Evolutionary conservation across 1,284 basidiomycete species (phyloP), one percentile per base, ranked within the genome.

Genomic region (Pyrrhoderma noxium): DNA sequence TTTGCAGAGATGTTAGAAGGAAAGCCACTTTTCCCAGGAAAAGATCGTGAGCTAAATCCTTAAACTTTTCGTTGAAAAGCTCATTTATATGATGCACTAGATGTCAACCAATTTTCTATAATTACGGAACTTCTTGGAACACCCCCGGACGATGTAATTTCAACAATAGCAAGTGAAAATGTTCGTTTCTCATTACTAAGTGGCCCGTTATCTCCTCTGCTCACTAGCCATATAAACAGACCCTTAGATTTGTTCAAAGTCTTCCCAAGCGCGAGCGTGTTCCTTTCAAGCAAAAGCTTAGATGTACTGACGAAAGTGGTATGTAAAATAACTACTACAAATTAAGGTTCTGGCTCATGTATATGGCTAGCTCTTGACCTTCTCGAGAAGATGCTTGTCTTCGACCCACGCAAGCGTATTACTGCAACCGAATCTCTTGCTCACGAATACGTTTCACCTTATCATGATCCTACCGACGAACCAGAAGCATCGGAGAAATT

Each of bases 1-100:
- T 98, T 99, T 65, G 96, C 96, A 3, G 95, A 99, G 73, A 99
- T 99, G 96, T 74, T 99, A 53, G 94, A 98, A 69, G 96, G 95
- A 45, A 97, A 98, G 68, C 95, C 96, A 0, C 73, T 99, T 57
- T 99, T 99, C 80, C 96, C 96, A 31, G 95, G 95, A 54, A 99
- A 99, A 76, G 96, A 99, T 67, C 87, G 87, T 89, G 63, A 64
- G 87, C 79, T 45, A 48, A 45, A 18, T 40, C 5, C 38, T 40
- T 40, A 18, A 31, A 8, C 38, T 45, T 53, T 51, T n/a, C n/a
- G 43, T 42, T 45, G 49, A 38, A 34, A 31, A 45, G 22, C 34
- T 27, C 36, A 36, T 45, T 34, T 48, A 49, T 21, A n/a, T 25
- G 2, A 31, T 16, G 18, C 11, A 14, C 46, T 64, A 94, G 93